These are phyloP conservation scores for Hypseocharis bilobata DNA, from an alignment of 441 rosid species.

Conservation along the genomic window DNA sequence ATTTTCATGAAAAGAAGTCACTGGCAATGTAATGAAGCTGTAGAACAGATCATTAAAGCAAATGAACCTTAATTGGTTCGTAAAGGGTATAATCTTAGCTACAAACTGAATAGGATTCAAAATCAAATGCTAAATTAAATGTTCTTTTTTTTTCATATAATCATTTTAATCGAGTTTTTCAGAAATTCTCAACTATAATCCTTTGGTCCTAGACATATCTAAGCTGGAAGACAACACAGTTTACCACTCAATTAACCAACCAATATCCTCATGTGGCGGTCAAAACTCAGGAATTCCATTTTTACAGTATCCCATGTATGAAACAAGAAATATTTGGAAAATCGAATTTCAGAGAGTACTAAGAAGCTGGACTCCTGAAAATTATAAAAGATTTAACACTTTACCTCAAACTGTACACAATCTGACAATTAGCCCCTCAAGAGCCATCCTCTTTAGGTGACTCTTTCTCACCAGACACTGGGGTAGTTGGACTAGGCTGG, in stretches of 20 bases:
- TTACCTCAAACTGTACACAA: constrained; percentile 70
- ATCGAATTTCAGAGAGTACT: constrained; percentile 25
- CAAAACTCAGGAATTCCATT: constrained; percentile 25
- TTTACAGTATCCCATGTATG: constrained; percentile 29
- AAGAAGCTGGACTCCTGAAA: constrained; percentile 19
- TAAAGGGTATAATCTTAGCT: not conserved
- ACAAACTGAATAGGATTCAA: constrained; percentile 14
- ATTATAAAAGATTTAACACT: constrained; percentile 25
- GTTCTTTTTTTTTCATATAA: constrained; percentile 14
- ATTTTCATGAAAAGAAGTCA: no score
- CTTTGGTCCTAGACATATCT: constrained; percentile 16
- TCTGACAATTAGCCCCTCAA: constrained; percentile 29
- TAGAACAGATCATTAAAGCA: no score
- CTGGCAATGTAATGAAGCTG: no score
- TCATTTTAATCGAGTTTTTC: constrained; percentile 11
- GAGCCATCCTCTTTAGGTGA: constrained; percentile 21
- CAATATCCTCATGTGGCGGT: constrained; percentile 23
- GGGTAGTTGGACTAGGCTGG: constrained; percentile 15
- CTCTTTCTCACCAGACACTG: constrained; percentile 26
- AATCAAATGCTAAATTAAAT: no score
- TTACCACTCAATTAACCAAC: constrained; percentile 27
- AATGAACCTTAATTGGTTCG: not conserved
- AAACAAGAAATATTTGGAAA: constrained; percentile 21
- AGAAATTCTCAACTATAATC: constrained; percentile 3
- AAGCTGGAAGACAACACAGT: constrained; percentile 25